Evolutionary conservation across 225 moss, liverwort and hornwort species (phyloP), one percentile per base, ranked within the genome.

Genomic region (Sphagnum tenellum): DNA sequence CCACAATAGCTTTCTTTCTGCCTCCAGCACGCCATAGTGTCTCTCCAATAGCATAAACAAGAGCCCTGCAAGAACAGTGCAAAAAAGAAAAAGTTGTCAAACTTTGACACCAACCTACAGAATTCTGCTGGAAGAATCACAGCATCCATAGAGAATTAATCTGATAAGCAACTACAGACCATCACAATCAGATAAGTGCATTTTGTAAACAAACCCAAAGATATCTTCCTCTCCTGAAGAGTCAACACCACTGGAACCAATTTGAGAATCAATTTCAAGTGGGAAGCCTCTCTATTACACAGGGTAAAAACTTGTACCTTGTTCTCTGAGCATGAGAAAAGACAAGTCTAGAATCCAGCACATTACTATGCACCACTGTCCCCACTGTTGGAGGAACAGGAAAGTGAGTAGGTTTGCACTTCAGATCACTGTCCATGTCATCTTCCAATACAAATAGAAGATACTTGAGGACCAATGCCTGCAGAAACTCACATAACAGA

Each of bases 401-500:
- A 9, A 66, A 56, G 55, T 59, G 64, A 9, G 57, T 2, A 29
- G 29, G 29, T 70, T 79, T 86, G 60, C 69, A 69, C 66, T 71
- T 85, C 80, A 57, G 68, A 74, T 66, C 78, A 70, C 54, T 75
- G 63, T 77, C 80, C 76, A 79, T 90, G 61, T 98, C 98, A 69
- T 93, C 87, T 61, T 93, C 90, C 45, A 81, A 73, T 47, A 79
- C 86, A 89, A 93, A 98, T 49, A 98, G 74, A 56, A 98, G 93
- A 67, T 93, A 93, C 84, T 98, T 98, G 79, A 98, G 73, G 69
- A 98, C 93, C 76, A 89, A 75, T 48, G 98, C 98, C 98, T 98
- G 90, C 14, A 60, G 50, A 60, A 77, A 66, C 55, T 29, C 29
- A 29, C 29, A 29, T 29, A 29, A 29, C 29, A 29, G 29, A 29